Conservation (phyloP, 139 green algal genomes). For the Tetratostichococcus sp. region DNA sequence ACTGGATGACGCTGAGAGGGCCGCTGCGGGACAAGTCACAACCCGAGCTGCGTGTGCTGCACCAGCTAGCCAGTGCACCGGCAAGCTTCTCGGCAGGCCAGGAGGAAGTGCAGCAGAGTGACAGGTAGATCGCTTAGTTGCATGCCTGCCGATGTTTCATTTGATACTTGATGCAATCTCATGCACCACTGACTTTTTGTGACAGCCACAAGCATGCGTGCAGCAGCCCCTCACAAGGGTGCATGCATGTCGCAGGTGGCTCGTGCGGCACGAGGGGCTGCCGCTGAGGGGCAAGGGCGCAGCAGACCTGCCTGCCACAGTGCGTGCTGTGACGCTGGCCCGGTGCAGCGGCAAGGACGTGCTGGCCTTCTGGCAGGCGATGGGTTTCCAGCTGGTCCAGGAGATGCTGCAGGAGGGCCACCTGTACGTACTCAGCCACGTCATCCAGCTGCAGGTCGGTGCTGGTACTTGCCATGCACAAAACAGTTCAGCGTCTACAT, state of each 20-base stretch:
- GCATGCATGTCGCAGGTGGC: background rate
- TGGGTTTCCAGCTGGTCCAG: background rate
- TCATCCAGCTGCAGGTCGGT: background rate
- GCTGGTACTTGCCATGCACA: no score
- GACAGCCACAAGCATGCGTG: no score
- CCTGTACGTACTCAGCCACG: background rate
- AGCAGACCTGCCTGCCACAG: background rate
- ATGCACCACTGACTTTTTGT: no score
- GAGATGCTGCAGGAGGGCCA: slow-evolving; percentile 3
- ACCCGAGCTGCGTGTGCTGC: background rate
- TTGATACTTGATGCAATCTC: no score
- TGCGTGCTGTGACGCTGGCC: background rate
- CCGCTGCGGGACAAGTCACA: background rate
- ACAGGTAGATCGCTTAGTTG: background rate
- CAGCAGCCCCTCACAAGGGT: no score
- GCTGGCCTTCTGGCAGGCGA: background rate
- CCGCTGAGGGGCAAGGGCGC: background rate
- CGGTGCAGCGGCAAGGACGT: background rate
- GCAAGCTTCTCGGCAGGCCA: background rate
- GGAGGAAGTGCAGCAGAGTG: background rate
- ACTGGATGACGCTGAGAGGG: background rate
- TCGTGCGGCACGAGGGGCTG: background rate
- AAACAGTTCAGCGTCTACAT: no score
- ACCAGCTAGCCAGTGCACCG: background rate
- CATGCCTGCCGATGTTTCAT: no score